Conservation (phyloP, 164 flowering plant genomes). For the Vitis vinifera region ASM3070453v1 NC_081814.1:11673501-11674000, state of each 20-base stretch:
- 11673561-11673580: constrained; percentile 29
- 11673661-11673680: constrained; percentile 7
- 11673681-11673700: background rate
- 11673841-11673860: background rate
- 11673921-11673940: too few species aligned
- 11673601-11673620: constrained; percentile 46
- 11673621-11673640: constrained; percentile 61
- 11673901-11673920: too few species aligned
- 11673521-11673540: constrained; percentile 28
- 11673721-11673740: background rate
- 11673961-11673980: too few species aligned
- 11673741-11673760: background rate
- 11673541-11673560: constrained; percentile 29
- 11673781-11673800: background rate
- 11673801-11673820: background rate
- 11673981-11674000: too few species aligned
- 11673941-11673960: too few species aligned
- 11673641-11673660: constrained; percentile 83
- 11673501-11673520: too few species aligned
- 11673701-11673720: background rate
- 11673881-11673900: too few species aligned
- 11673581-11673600: constrained; percentile 42
- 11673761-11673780: constrained; percentile 17
- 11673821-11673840: background rate
- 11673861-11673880: background rate